Percentiles rank a stretch among this genome's conserved stretches.
Conservation (phyloP, 345 rosid species). For the Sonneratia alba region DNA sequence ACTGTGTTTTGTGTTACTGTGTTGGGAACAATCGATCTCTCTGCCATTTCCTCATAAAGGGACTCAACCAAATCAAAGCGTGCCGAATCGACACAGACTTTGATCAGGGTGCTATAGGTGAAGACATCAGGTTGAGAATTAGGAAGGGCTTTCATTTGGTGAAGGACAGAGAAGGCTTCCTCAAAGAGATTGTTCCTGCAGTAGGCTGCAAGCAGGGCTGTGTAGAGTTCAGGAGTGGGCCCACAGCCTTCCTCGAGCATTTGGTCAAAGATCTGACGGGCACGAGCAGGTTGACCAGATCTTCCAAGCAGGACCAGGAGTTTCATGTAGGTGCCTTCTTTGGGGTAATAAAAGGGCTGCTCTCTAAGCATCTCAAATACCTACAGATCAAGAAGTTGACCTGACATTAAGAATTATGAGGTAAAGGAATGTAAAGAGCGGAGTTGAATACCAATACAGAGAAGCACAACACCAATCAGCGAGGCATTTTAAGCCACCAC, state of each 20-base stretch:
- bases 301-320: conserved; percentile 64
- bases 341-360: conserved; percentile 68
- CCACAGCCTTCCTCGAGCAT: conserved; percentile 75
- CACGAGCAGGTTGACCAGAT: conserved; percentile 56
- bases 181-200: conserved; percentile 58
- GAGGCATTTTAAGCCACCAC: neutral
- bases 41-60: conserved; percentile 58
- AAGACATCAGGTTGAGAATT: conserved; percentile 72
- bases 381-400: conserved; percentile 17
- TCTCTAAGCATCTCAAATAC: conserved; percentile 61
- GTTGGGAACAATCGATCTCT: conserved; percentile 57
- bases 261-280: conserved; percentile 58
- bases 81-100: conserved; percentile 56
- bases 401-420: neutral
- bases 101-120: conserved; percentile 68
- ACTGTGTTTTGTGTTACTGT: conserved; percentile 84
- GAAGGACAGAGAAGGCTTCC: conserved; percentile 50
- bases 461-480: neutral
- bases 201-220: conserved; percentile 67
- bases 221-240: conserved; percentile 65
- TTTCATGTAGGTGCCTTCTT: conserved; percentile 78
- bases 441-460: neutral
- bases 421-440: neutral
- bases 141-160: conserved; percentile 59
- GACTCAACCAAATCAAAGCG: conserved; percentile 52